Conservation (phyloP, 2,329 filamentous ascomycete genomes). For the Exserohilum rostratum region DNA sequence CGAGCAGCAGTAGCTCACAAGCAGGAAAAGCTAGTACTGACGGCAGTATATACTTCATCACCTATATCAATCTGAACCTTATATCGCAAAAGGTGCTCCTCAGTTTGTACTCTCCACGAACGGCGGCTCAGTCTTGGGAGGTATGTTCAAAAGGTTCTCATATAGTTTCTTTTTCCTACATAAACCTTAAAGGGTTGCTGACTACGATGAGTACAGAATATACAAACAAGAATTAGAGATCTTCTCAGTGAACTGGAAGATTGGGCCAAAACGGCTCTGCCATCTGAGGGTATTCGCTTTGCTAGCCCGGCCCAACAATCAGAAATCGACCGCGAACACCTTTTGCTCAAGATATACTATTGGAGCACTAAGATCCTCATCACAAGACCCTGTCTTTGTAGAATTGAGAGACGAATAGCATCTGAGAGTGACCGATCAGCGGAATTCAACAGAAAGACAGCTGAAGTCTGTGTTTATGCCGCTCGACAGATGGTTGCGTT, state of each 20-base stretch:
- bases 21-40: background rate
- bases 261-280: conserved; percentile 37
- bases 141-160: conserved; percentile 9
- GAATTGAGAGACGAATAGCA: conserved; percentile 42
- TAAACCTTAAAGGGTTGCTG: conserved; percentile 1
- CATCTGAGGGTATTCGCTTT: conserved; percentile 11
- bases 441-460: conserved; percentile 41
- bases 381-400: conserved; percentile 48
- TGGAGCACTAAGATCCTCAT: conserved; percentile 47
- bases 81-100: conserved; percentile 43
- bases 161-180: background rate
- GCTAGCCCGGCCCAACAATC: conserved; percentile 17
- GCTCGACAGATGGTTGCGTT: conserved; percentile 41
- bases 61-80: conserved; percentile 32
- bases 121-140: conserved; percentile 44
- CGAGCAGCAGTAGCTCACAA: conserved; percentile 1
- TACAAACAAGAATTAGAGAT: conserved; percentile 40
- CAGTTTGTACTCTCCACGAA: conserved; percentile 45
- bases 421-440: conserved; percentile 34
- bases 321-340: conserved; percentile 17
- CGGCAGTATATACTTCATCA: conserved; percentile 13
- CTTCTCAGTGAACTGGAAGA: conserved; percentile 40
- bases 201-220: conserved; percentile 11
- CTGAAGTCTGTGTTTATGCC: conserved; percentile 42
- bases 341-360: conserved; percentile 37